Base-by-base conservation (phyloP, 2,329 filamentous ascomycete species). In the Aspergillus carbonarius region DNA sequence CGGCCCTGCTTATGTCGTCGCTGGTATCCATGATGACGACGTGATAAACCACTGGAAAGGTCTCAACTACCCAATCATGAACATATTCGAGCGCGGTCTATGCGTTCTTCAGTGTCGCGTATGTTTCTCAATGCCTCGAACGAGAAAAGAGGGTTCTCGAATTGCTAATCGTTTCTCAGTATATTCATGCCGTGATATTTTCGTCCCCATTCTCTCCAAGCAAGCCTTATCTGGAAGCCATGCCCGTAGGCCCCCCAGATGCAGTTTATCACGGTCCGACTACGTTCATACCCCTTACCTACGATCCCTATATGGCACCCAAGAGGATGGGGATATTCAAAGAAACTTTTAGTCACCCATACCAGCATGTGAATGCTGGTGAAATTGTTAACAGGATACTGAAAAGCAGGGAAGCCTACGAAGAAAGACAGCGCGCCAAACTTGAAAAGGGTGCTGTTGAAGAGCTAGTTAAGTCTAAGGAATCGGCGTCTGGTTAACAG, bases 21-120 rank as follows among this genome's bases (percentile, higher is more conserved):
- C 92, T 2, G 95, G 95, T 50, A 88, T 99, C 23, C 95, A 99
- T 76, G 91, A 96, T 69, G 95, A 99, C 74, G 87, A 89, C 63
- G 92, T 96, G 60, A 96, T 99, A 76, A 99, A 99, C 77, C 82
- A 89, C 69, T 96, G 92, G 90, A 98, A 98, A 78, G 93, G 95
- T 35, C 84, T 97, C 68, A 99, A 99, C 79, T 99, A 97, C 73
- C 95, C 95, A 25, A 98, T 99, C 78, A 99, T 99, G 95, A 99
- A 98, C 80, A 93, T 96, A 58, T 96, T 93, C 70, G 95, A 99
- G 81, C 89, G 95, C 42, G 93, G 93, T 1, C 86, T 99, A 20
- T 99, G 95, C 73, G 93, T 98, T 30, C 80, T 98, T 62, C 95
- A 99, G 72, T 99, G 95, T 81, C 89, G 89, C 75, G 91, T 93